Percentiles rank a stretch among this genome's conserved stretches.
Evolutionary conservation across 192 early-diverging fungal genomes (phyloP).

Genomic region (Spizellomyces sp.): DNA sequence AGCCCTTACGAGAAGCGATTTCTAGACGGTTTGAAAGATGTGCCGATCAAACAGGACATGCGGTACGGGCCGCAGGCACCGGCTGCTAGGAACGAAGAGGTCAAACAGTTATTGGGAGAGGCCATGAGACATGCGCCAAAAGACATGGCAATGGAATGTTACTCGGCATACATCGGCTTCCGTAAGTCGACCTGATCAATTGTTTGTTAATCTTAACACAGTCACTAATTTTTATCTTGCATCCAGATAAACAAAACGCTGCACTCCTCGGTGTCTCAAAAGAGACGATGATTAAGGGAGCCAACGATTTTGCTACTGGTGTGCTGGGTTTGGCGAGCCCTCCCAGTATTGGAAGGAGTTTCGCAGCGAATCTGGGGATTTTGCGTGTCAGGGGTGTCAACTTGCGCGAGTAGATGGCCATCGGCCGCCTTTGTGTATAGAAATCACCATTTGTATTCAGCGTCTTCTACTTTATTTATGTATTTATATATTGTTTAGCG

Average conservation of each 20-base stretch:
- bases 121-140: slow-evolving; percentile 40
- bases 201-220: slow-evolving; percentile 1
- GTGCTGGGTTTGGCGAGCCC: slow-evolving; percentile 25
- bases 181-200: slow-evolving; percentile 39
- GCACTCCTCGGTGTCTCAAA: slow-evolving; percentile 1
- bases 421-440: no score
- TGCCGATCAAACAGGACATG: slow-evolving; percentile 31
- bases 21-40: slow-evolving; percentile 44
- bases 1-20: slow-evolving; percentile 79
- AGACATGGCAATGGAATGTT: slow-evolving; percentile 56
- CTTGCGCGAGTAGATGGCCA: not conserved
- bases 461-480: no score
- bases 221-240: not conserved
- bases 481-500: no score
- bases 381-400: slow-evolving; percentile 15
- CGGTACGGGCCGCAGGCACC: not conserved
- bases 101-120: slow-evolving; percentile 31
- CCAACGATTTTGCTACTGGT: slow-evolving; percentile 28
- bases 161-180: slow-evolving; percentile 63
- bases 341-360: slow-evolving; percentile 9
- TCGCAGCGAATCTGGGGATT: slow-evolving; percentile 31
- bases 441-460: no score
- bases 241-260: slow-evolving; percentile 14
- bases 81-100: slow-evolving; percentile 11
- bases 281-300: slow-evolving; percentile 26